Evolutionary conservation across 768 basidiomycete genomes (phyloP), one percentile per base, ranked within the genome.

Genomic region (Lactarius quietus): DNA sequence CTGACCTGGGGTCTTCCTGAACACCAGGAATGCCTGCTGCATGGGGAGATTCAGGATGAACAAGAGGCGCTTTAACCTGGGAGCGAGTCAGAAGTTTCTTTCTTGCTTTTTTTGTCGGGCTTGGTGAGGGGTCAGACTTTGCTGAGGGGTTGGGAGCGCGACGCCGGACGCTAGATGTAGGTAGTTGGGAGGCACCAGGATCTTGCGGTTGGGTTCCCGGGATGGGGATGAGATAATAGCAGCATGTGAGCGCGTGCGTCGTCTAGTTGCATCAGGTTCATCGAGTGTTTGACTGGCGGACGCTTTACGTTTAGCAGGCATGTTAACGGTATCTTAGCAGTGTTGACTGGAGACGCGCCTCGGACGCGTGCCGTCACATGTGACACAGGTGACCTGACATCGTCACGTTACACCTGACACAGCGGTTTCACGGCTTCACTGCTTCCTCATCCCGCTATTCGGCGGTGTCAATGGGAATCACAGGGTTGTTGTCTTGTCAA

Each of bases 281-380:
- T 67, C 67, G 23, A 57, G 39, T 5, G 57, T 14, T 23, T 63
- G 48, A 12, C 57, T 41, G 20, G 63, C 3, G 1, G 69, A 48
- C 0, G 70, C 74, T 63, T 76, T 77, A 28, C 76, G 74, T 68
- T 77, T 77, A 18, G 71, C 67, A 38, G 76, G 73, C 76, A 77
- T 77, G 5, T 38, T n/a, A n/a, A n/a, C n/a, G n/a, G n/a, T n/a
- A n/a, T n/a, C n/a, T n/a, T n/a, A n/a, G n/a, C n/a, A n/a, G n/a
- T n/a, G n/a, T n/a, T n/a, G n/a, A n/a, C n/a, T n/a, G n/a, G n/a
- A n/a, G n/a, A n/a, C n/a, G n/a, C n/a, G n/a, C 31, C 35, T 15
- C 20, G 39, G 2, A 53, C 59, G 64, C 59, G 59, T 56, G 10
- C 15, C 9, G 43, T 61, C 64, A 65, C 64, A 8, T 15, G 35